Conservation (phyloP, 805 yeast genomes). For the Starmerella scarabaei region DNA sequence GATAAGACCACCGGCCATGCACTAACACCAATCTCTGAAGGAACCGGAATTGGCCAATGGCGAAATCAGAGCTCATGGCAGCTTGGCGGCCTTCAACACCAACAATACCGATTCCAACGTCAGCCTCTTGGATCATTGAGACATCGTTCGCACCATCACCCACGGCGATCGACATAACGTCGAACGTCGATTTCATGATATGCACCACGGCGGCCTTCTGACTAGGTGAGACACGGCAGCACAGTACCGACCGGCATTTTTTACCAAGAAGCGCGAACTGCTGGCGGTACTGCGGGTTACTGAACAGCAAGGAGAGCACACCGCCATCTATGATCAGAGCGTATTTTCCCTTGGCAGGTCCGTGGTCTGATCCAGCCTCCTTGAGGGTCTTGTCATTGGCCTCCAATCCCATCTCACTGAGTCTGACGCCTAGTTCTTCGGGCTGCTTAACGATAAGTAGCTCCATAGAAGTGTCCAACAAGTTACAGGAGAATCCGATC, state of each 20-base stretch:
- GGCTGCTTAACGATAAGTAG: slow-evolving; percentile 41
- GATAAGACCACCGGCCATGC: slow-evolving; percentile 75
- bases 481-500: slow-evolving; percentile 71
- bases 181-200: slow-evolving; percentile 50
- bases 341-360: slow-evolving; percentile 43
- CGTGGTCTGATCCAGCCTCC: slow-evolving; percentile 46
- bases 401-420: slow-evolving; percentile 31
- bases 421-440: slow-evolving; percentile 37
- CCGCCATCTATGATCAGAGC: slow-evolving; percentile 65
- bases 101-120: slow-evolving; percentile 75
- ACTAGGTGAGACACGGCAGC: slow-evolving; percentile 79
- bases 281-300: slow-evolving; percentile 28
- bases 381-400: slow-evolving; percentile 33
- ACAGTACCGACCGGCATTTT: slow-evolving; percentile 61
- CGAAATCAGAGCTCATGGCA: slow-evolving; percentile 76
- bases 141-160: slow-evolving; percentile 86
- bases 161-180: slow-evolving; percentile 68
- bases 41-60: slow-evolving; percentile 66
- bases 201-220: slow-evolving; percentile 68
- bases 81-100: slow-evolving; percentile 85
- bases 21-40: slow-evolving; percentile 52
- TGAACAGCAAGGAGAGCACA: slow-evolving; percentile 38
- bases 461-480: slow-evolving; percentile 59
- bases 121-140: slow-evolving; percentile 79
- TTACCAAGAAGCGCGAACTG: slow-evolving; percentile 62